phyloP scores from a whole-genome alignment of 305 asterid species.

The Solanum hybrid region DNA sequence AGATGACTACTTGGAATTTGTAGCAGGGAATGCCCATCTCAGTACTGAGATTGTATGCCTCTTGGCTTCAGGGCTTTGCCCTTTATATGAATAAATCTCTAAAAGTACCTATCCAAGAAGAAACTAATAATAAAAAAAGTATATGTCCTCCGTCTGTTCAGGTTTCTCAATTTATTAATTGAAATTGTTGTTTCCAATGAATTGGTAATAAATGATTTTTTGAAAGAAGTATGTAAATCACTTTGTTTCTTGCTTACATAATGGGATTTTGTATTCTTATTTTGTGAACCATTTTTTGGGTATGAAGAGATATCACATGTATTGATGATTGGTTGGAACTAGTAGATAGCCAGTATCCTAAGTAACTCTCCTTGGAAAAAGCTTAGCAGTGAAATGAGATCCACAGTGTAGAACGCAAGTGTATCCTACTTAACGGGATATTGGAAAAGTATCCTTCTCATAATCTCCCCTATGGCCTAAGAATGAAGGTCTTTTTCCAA shows the following conservation, averaged over 20 bases:
- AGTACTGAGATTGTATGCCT: neutral
- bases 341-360: neutral
- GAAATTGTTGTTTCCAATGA: neutral
- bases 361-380: neutral
- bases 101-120: neutral
- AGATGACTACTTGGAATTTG: neutral
- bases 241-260: neutral
- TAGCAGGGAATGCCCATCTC: neutral
- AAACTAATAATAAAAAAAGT: neutral
- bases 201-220: neutral
- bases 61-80: neutral
- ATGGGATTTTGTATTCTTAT: neutral
- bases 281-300: neutral
- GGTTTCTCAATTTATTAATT: neutral
- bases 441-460: neutral
- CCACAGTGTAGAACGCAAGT: neutral
- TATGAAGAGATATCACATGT: neutral
- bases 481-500: neutral
- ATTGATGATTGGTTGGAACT: neutral
- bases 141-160: neutral
- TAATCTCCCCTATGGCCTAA: neutral
- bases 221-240: neutral
- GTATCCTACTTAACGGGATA: neutral
- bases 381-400: neutral
- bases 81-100: neutral